Evolutionary conservation across 2,329 filamentous ascomycete genomes (phyloP), one percentile per base, ranked within the genome.

Genomic region (Neophaeococcomyces mojaviensis): DNA sequence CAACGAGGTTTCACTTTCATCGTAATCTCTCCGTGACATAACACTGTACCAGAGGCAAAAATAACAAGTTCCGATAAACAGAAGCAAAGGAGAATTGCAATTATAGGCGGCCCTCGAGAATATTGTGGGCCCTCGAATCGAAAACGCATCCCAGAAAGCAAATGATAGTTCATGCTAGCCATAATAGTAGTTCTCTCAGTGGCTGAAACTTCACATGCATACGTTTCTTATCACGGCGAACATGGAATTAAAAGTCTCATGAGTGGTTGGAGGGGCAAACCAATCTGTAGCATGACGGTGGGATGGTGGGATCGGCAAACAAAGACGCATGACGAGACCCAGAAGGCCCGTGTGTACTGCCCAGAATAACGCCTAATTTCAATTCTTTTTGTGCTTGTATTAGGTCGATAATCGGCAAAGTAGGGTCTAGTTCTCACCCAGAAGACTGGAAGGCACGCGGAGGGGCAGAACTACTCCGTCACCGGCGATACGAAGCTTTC

Each of bases 171-270:
- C n/a, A n/a, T n/a, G n/a, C n/a, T n/a, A n/a, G n/a, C n/a, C n/a
- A n/a, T n/a, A n/a, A n/a, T n/a, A n/a, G n/a, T n/a, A n/a, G n/a
- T n/a, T n/a, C n/a, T n/a, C n/a, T n/a, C 35, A 38, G 8, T 38
- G 35, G 35, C 35, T 38, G 35, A 20, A 4, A 19, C 15, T 22
- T 22, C 6, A 4, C 37, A 24, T 26, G 10, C 10, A 24, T 15
- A 13, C 13, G 13, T 39, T 39, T 15, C 37, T 26, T 39, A 39
- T 39, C 37, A 20, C 37, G 37, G 37, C 37, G 37, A 39, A 20
- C 37, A 18, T 15, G 10, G 22, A 39, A 26, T 28, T 20, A 16
- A 3, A 16, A 9, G 10, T 37, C 9, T 6, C 9, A 19, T 16
- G 20, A 35, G 32, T 35, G 13, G 13, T 35, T 35, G 32, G 7